Conservation (phyloP, 176 grass and related monocot genomes). For the Triticum timopheevii region DNA sequence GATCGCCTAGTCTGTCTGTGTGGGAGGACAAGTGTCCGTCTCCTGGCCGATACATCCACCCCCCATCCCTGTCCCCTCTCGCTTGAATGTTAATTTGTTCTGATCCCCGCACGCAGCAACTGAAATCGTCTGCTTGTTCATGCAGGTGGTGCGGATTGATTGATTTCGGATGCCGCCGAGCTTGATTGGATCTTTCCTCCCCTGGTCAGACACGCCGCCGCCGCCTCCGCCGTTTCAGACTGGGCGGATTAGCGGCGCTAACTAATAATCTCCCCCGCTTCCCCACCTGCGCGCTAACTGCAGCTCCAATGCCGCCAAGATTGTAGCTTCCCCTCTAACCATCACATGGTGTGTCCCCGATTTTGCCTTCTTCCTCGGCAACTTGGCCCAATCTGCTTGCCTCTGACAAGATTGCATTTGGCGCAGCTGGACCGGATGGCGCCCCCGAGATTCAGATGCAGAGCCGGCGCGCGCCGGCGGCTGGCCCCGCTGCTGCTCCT, state of each 20-base stretch:
- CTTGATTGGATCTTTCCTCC: background rate
- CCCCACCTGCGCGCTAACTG: conserved; percentile 12
- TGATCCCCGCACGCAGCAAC: no score
- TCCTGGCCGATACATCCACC: background rate
- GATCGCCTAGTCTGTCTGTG: no score
- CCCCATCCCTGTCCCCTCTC: background rate
- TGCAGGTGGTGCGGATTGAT: background rate
- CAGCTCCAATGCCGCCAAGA: conserved; percentile 20
- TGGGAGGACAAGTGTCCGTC: background rate
- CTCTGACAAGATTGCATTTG: background rate
- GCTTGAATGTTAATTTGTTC: background rate
- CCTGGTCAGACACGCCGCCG: background rate
- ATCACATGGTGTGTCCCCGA: conserved; percentile 23
- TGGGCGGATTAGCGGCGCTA: background rate
- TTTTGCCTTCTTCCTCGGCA: background rate
- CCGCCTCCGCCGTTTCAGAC: conserved; percentile 27
- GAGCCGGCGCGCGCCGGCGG: conserved; percentile 19
- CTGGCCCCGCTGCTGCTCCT: conserved; percentile 3
- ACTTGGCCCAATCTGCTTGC: conserved; percentile 9
- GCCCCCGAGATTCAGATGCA: conserved; percentile 45
- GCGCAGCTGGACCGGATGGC: conserved; percentile 31
- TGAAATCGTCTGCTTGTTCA: background rate
- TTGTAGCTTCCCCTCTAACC: background rate
- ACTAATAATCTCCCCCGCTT: background rate
- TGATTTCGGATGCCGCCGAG: background rate